Percentiles rank a stretch among this genome's conserved stretches.
Conservation (phyloP, 352 stramenopile species). For the Phytophthora podocarpi region DNA sequence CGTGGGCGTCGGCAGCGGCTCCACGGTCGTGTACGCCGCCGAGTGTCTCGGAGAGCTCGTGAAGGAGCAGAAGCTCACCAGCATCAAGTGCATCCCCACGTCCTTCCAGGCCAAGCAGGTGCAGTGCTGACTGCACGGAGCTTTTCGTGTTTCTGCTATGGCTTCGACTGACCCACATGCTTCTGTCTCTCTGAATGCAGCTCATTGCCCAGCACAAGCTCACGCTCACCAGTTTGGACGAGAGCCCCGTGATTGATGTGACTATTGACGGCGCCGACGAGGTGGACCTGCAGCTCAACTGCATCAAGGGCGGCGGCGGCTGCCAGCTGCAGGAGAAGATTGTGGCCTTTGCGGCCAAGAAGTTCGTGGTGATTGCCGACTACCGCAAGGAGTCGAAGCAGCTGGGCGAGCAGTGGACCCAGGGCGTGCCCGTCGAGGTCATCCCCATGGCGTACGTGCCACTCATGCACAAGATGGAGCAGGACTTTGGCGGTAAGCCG, state of each 20-base stretch:
- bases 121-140: not conserved
- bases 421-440: slow-evolving; percentile 97
- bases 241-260: slow-evolving; percentile 94
- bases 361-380: slow-evolving; percentile 98
- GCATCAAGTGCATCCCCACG: slow-evolving; percentile 98
- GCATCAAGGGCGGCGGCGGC: slow-evolving; percentile 98
- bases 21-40: slow-evolving; percentile 98
- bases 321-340: slow-evolving; percentile 96
- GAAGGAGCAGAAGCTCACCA: slow-evolving; percentile 83
- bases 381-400: slow-evolving; percentile 91
- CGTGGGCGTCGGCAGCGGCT: slow-evolving; percentile 98
- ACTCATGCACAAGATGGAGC: slow-evolving; percentile 78
- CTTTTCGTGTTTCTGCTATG: not conserved
- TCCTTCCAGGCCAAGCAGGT: slow-evolving; percentile 95
- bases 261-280: slow-evolving; percentile 99
- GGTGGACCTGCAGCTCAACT: slow-evolving; percentile 96
- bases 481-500: slow-evolving; percentile 54
- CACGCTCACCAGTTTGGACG: slow-evolving; percentile 80
- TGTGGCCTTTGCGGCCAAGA: slow-evolving; percentile 93
- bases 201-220: slow-evolving; percentile 85
- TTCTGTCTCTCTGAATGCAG: slow-evolving; percentile 33
- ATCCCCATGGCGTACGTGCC: slow-evolving; percentile 97
- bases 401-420: slow-evolving; percentile 88
- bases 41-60: slow-evolving; percentile 96
- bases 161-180: not conserved